Base-by-base conservation (phyloP, 148 eudicot species). In the Camellia granthamiana region DNA sequence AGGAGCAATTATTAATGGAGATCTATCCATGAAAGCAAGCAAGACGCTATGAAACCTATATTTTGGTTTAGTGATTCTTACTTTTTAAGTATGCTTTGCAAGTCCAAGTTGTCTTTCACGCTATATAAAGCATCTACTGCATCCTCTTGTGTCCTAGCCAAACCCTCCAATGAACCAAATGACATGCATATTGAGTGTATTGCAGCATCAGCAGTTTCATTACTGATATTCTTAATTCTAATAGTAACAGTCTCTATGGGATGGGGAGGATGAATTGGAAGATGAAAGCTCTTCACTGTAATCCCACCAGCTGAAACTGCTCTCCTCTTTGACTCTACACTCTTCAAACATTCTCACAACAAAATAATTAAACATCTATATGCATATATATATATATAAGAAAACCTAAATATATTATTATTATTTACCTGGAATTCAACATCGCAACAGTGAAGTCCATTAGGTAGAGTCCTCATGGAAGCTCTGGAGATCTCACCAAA, bases 401-500 rank as follows among this genome's bases (percentile, higher is more conserved):
- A n/a, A n/a, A 18, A n/a, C 1, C 55, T 6, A 71, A 21, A 51
- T 72, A 58, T 23, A 65, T 8, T 21, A 69, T 8, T 21, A 69
- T 13, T 23, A 54, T 55, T 43, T 77, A 84, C 86, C 86, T 84
- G 74, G 72, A 54, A 84, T 72, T 55, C 61, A 58, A 84, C 63
- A 66, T 76, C 38, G 19, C 81, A 72, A 74, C 69, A 55, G 54
- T 43, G 12, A 3, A 70, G 74, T 46, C 80, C 82, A 64, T 65
- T 19, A 30, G 74, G 5, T 63, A 63, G 61, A 65, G 65, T 71
- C 64, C 23, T 68, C 68, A 77, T 71, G 58, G 74, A 80, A 62
- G 78, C 67, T 46, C 77, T 77, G 55, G 83, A 70, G 80, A 84
- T 21, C 83, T 84, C 74, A 72, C 83, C 86, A 62, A 76, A 84